Conservation (phyloP, 192 early-diverging fungal species). For the Coemansia sp. region DNA sequence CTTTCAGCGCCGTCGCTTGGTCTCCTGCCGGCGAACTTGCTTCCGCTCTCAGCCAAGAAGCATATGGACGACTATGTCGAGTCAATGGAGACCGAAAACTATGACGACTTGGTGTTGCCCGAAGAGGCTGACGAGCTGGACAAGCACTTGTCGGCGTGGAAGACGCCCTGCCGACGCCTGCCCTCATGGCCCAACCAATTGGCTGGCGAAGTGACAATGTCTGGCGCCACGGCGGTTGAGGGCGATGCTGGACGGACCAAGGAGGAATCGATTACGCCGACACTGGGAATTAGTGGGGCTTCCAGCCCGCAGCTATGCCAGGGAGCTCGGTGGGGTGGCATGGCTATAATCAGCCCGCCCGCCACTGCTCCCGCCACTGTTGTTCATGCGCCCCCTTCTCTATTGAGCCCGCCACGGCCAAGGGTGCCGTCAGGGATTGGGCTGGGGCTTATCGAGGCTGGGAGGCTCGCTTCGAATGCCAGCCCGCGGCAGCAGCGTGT, state of each 20-base stretch:
- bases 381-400: not conserved
- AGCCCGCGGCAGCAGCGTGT: slow-evolving; percentile 1
- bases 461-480: not conserved
- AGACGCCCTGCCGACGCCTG: slow-evolving; percentile 36
- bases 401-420: not conserved
- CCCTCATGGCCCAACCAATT: slow-evolving; percentile 31
- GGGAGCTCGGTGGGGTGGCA: not conserved
- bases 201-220: slow-evolving; percentile 36
- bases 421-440: not conserved
- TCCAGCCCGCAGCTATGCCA: not conserved
- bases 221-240: slow-evolving; percentile 48
- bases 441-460: not conserved
- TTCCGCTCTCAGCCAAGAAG: slow-evolving; percentile 19
- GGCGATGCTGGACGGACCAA: not conserved
- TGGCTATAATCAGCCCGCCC: not conserved
- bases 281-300: not conserved
- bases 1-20: slow-evolving; percentile 27
- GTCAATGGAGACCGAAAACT: slow-evolving; percentile 36
- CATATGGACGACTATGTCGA: slow-evolving; percentile 40
- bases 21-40: slow-evolving; percentile 35
- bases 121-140: slow-evolving; percentile 47
- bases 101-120: slow-evolving; percentile 51
- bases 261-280: not conserved
- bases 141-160: slow-evolving; percentile 36
- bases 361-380: slow-evolving; percentile 1